Percentiles rank a stretch among this genome's conserved stretches.
Conservation (phyloP, 2,329 filamentous ascomycete genomes). For the Diaporthe eres region DNA sequence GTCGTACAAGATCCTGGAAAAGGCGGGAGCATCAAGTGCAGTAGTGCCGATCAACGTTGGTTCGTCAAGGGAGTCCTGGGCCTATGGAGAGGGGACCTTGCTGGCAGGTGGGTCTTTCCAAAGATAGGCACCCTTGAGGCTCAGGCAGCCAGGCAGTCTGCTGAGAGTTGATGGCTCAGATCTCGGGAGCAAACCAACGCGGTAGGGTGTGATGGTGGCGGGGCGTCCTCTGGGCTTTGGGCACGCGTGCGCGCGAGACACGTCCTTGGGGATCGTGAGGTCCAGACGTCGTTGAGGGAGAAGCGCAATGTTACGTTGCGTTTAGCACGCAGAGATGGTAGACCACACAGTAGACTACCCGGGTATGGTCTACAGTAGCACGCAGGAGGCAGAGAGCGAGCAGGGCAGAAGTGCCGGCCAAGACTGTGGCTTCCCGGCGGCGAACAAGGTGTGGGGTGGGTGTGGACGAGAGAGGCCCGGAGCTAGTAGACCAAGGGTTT, state of each 20-base stretch:
- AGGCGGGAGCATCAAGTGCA: conserved; percentile 27
- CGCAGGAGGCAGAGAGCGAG: not conserved
- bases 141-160: conserved; percentile 2
- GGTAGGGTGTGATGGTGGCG: not conserved
- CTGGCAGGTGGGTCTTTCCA: conserved; percentile 25
- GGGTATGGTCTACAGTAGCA: not conserved
- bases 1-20: conserved; percentile 8
- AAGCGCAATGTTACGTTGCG: conserved; percentile 40
- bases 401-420: conserved; percentile 20
- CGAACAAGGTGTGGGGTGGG: conserved; percentile 14
- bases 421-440: conserved; percentile 33
- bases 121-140: conserved; percentile 27
- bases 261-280: conserved; percentile 11
- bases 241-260: conserved; percentile 8
- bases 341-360: not conserved
- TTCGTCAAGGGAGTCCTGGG: not conserved
- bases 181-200: not conserved
- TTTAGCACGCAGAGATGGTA: conserved; percentile 10
- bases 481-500: not conserved
- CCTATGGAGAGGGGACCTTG: conserved; percentile 14
- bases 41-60: conserved; percentile 31
- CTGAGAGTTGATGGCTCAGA: not conserved
- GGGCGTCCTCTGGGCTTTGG: conserved; percentile 11
- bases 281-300: conserved; percentile 15
- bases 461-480: not conserved